A percentile compares a stretch with the other conserved stretches of the same genome.
These are phyloP conservation scores for Capsella bursapastoris DNA, from an alignment of 345 rosid species.

Conservation along the genomic window DNA sequence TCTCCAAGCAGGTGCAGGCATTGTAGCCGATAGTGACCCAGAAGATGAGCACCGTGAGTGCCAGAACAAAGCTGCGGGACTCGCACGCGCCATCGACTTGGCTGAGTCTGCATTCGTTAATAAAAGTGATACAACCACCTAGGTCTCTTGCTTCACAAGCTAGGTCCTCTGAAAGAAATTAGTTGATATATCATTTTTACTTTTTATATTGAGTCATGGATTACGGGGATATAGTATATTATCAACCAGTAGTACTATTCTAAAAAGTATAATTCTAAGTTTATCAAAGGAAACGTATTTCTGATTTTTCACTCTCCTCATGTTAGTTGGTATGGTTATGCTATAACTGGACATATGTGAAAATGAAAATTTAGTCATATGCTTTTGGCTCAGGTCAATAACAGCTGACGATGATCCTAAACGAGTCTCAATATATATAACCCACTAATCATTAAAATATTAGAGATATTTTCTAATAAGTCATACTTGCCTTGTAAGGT, in stretches of 20 bases:
- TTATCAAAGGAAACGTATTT: neutral
- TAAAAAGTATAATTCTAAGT: neutral
- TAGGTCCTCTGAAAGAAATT: neutral
- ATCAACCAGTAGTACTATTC: neutral
- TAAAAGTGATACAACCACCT: conserved; percentile 17
- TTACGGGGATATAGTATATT: neutral
- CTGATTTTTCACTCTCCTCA: neutral
- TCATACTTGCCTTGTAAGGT: neutral
- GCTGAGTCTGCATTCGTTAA: conserved; percentile 75
- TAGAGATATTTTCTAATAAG: neutral
- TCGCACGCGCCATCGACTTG: conserved; percentile 86
- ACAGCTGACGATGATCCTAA: neutral
- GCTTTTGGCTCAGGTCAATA: neutral
- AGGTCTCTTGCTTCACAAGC: conserved; percentile 13
- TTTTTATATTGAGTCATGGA: neutral
- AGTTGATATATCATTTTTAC: neutral
- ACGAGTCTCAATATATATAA: neutral
- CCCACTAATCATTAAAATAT: neutral
- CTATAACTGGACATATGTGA: neutral
- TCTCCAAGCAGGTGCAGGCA: conserved; percentile 86
- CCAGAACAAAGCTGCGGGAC: conserved; percentile 78
- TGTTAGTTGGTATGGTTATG: neutral
- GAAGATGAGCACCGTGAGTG: conserved; percentile 80
- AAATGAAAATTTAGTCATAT: neutral
- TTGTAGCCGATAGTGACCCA: conserved; percentile 82